Evolutionary conservation across 495 filamentous ascomycete genomes (phyloP).

Genomic region (Thozetella sp.): DNA sequence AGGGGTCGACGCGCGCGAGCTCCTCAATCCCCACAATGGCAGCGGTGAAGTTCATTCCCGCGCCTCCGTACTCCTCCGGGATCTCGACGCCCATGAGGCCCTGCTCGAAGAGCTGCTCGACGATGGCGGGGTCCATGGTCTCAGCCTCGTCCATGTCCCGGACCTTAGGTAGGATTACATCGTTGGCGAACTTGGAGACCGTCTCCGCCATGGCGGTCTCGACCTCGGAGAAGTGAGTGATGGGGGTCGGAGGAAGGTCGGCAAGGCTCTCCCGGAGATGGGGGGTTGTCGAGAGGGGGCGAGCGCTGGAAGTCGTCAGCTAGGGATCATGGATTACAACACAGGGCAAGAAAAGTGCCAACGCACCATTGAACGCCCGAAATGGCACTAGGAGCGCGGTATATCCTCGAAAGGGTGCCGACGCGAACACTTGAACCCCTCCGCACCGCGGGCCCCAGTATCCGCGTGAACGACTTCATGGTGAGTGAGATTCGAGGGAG

Average conservation of each 20-base stretch:
- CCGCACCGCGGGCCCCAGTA: constrained; percentile 69
- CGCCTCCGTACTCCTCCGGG: constrained; percentile 93
- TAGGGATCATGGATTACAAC: constrained; percentile 4
- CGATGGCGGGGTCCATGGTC: constrained; percentile 82
- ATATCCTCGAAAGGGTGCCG: constrained; percentile 22
- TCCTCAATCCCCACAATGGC: constrained; percentile 98
- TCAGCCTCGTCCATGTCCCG: constrained; percentile 98
- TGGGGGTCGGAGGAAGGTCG: constrained; percentile 83
- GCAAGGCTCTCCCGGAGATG: constrained; percentile 65
- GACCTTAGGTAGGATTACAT: constrained; percentile 87
- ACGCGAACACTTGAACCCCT: constrained; percentile 39
- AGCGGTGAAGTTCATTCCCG: constrained; percentile 98
- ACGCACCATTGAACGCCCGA: constrained; percentile 22
- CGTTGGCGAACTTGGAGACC: constrained; percentile 87
- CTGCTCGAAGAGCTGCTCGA: constrained; percentile 96
- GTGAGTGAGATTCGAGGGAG: constrained; percentile 7
- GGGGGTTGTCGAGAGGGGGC: constrained; percentile 73
- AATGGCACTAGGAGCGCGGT: constrained; percentile 9
- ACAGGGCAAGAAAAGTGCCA: background rate
- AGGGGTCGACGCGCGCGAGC: constrained; percentile 90
- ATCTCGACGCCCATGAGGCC: constrained; percentile 98
- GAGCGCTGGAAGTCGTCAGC: constrained; percentile 40
- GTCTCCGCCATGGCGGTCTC: constrained; percentile 87
- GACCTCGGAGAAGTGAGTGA: constrained; percentile 89
- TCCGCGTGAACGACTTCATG: constrained; percentile 73